phyloP scores from a whole-genome alignment of 2,329 filamentous ascomycete genomes.

The Trichoderma harzianum region DNA sequence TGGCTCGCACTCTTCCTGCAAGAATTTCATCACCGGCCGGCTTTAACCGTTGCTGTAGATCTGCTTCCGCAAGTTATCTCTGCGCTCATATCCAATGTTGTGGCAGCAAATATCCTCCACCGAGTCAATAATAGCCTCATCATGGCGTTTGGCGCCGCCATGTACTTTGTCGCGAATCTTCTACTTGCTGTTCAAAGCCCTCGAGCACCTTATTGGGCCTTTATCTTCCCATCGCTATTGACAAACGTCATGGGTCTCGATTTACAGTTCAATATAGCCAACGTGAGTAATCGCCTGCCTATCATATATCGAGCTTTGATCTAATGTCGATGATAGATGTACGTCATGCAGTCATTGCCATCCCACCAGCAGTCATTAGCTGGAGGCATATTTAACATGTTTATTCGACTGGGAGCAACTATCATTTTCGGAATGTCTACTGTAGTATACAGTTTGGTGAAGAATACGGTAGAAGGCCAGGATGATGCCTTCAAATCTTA shows the following conservation, averaged over 20 bases:
- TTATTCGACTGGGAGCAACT: background rate
- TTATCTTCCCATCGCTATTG: background rate
- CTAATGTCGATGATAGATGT: background rate
- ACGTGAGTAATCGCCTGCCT: background rate
- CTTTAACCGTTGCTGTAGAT: background rate
- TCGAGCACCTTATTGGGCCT: background rate
- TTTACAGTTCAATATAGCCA: background rate
- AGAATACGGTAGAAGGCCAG: background rate
- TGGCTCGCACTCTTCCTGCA: conserved; percentile 1
- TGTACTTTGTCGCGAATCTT: background rate
- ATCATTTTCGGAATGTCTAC: background rate
- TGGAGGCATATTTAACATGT: background rate
- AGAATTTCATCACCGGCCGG: background rate
- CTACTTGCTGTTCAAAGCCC: background rate
- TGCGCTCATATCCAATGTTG: background rate
- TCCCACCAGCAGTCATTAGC: background rate
- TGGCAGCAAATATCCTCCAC: background rate
- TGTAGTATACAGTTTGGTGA: background rate
- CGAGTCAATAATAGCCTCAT: background rate
- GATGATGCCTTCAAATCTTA: background rate
- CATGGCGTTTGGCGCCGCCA: background rate
- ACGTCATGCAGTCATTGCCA: background rate
- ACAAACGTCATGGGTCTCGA: background rate
- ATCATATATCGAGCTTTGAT: background rate
- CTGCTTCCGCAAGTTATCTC: background rate